These are phyloP conservation scores for Saksenaea vasiformis DNA, from an alignment of 371 early-diverging fungal genomes.

Conservation along the genomic window DNA sequence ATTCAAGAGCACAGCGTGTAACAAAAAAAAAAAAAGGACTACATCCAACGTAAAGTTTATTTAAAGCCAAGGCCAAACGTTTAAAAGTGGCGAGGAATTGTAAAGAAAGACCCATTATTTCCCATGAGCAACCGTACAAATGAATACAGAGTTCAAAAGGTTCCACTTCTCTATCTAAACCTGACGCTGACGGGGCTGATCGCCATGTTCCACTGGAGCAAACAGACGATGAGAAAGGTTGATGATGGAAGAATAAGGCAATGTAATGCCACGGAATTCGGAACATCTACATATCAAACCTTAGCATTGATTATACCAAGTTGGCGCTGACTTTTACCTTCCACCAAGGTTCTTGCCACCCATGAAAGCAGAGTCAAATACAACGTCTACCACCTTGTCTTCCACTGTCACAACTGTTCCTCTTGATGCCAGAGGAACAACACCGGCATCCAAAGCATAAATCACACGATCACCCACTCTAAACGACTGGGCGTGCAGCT, in stretches of 20 bases:
- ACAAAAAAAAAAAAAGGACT: no score
- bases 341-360: slow-evolving; percentile 79
- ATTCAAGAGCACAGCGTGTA: no score
- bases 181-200: neutral
- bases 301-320: slow-evolving; percentile 11
- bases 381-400: slow-evolving; percentile 73
- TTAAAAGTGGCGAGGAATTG: neutral
- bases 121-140: neutral
- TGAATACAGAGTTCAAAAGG: neutral
- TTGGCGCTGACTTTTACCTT: slow-evolving; percentile 31
- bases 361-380: slow-evolving; percentile 85
- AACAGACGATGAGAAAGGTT: slow-evolving; percentile 54
- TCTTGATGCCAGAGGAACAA: slow-evolving; percentile 76
- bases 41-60: no score
- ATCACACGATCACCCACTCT: slow-evolving; percentile 88
- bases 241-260: slow-evolving; percentile 59
- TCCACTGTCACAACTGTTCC: slow-evolving; percentile 88
- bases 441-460: slow-evolving; percentile 75
- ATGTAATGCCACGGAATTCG: slow-evolving; percentile 64
- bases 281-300: slow-evolving; percentile 55
- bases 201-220: slow-evolving; percentile 1
- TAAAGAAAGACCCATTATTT: no score
- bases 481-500: slow-evolving; percentile 77
- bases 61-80: neutral
- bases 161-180: neutral